These are phyloP conservation scores for Ramularia endophylla DNA, from an alignment of 2,329 filamentous ascomycete genomes.

Conservation along the genomic window DNA sequence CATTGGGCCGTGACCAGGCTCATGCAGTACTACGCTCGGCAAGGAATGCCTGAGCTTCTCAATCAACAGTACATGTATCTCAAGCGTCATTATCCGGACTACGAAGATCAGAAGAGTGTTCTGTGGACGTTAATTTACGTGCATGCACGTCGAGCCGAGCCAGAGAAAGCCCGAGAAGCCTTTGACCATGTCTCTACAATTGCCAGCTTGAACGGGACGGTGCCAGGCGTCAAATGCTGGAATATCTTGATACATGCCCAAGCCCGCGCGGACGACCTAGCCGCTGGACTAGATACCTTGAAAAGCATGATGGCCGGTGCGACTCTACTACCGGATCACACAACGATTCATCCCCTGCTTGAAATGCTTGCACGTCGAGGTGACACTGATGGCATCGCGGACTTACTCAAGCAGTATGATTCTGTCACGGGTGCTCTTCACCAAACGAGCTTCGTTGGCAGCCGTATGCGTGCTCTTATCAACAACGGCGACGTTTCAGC, in stretches of 20 bases:
- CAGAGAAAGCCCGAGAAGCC: conserved; percentile 51
- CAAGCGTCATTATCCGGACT: conserved; percentile 15
- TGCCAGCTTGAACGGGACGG: conserved; percentile 15
- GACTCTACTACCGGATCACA: conserved; percentile 49
- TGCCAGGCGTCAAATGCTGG: conserved; percentile 58
- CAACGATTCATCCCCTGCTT: conserved; percentile 70
- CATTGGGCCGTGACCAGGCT: conserved; percentile 14
- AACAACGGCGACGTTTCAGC: conserved; percentile 41
- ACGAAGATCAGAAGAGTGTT: conserved; percentile 14
- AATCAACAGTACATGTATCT: conserved; percentile 31
- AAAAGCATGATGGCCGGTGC: conserved; percentile 49
- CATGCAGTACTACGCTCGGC: conserved; percentile 28
- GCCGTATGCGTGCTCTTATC: conserved; percentile 58
- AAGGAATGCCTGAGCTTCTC: conserved; percentile 28
- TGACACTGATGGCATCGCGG: conserved; percentile 63
- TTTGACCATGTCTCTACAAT: conserved; percentile 55
- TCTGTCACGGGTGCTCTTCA: conserved; percentile 48
- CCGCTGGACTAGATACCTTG: conserved; percentile 61
- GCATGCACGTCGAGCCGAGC: conserved; percentile 63
- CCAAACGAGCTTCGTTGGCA: conserved; percentile 54
- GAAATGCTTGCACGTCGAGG: conserved; percentile 63
- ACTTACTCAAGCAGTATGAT: conserved; percentile 57
- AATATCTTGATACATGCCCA: conserved; percentile 72
- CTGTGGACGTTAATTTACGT: conserved; percentile 58
- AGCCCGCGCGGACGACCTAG: conserved; percentile 58